Evolutionary conservation across 225 moss, liverwort and hornwort species (phyloP).

Genomic region (Climacium dendroides): DNA sequence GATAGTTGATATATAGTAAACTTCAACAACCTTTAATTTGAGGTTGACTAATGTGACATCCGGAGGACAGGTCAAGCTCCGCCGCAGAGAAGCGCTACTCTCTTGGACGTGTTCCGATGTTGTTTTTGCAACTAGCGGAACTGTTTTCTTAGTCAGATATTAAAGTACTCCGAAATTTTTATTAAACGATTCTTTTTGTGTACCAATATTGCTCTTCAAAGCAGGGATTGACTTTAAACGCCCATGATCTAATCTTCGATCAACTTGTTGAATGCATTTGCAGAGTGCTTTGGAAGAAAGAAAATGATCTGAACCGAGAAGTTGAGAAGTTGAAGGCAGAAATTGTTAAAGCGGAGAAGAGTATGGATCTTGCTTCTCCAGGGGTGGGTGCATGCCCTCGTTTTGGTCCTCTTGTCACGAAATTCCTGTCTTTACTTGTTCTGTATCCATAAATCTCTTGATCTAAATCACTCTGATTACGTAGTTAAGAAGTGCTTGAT

Average conservation of each 20-base stretch:
- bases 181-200: background rate
- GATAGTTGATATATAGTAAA: background rate
- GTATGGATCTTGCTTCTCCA: slow-evolving; percentile 75
- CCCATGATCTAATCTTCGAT: background rate
- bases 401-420: background rate
- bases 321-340: slow-evolving; percentile 62
- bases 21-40: background rate
- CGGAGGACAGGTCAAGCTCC: background rate
- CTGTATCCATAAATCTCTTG: background rate
- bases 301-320: slow-evolving; percentile 43
- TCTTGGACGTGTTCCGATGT: background rate
- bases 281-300: slow-evolving; percentile 75
- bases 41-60: background rate
- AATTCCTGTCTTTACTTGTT: background rate
- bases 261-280: background rate
- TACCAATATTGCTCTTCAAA: background rate
- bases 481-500: background rate
- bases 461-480: background rate
- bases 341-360: slow-evolving; percentile 68
- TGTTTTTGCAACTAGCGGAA: background rate
- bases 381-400: slow-evolving; percentile 34
- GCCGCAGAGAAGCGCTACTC: background rate
- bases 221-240: background rate
- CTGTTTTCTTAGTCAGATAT: background rate
- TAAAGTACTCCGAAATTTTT: background rate